Evolutionary conservation across 2,329 filamentous ascomycete species (phyloP), one percentile per base, ranked within the genome.

Genomic region (Pleoardoris graminearum): DNA sequence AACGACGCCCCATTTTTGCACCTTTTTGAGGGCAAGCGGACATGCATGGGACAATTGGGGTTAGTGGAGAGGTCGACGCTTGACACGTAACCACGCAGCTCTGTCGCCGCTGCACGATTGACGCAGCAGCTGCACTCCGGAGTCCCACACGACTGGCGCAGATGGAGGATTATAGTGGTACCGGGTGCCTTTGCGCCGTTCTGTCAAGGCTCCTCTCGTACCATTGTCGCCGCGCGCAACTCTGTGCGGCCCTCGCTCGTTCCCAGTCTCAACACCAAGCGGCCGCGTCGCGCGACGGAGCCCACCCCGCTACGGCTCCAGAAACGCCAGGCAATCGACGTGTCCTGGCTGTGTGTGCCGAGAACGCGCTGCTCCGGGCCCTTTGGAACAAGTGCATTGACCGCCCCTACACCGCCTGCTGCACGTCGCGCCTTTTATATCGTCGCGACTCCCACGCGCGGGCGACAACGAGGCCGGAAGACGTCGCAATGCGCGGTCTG

Each of bases 401-500:
- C 71, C 68, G 60, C 60, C 30, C 38, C 57, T 61, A 69, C 71
- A 73, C 71, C 71, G 71, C 71, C 70, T 71, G 65, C 62, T 60
- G 61, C 51, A 63, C 68, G 61, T 69, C 62, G 61, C 62, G 57
- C 60, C 58, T 64, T 66, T 69, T 69, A 66, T 61, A 61, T 63
- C 67, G 60, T 70, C 63, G 61, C 65, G 60, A 55, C 48, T 59
- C 60, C 62, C 61, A 36, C 63, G 61, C 65, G 62, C 64, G 60
- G 56, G 55, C 62, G 57, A 52, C 59, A 53, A 54, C 48, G 62
- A 65, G 66, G 66, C 60, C 64, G 63, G 60, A 66, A 48, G 60
- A 65, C 57, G 61, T 71, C 69, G 70, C 68, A 60, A 73, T 73
- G 71, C 69, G 66, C 68, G 72, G 68, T 70, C 61, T 57, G 62